phyloP scores from a whole-genome alignment of 306 rosid species.

The Cucumis hystrix region DNA sequence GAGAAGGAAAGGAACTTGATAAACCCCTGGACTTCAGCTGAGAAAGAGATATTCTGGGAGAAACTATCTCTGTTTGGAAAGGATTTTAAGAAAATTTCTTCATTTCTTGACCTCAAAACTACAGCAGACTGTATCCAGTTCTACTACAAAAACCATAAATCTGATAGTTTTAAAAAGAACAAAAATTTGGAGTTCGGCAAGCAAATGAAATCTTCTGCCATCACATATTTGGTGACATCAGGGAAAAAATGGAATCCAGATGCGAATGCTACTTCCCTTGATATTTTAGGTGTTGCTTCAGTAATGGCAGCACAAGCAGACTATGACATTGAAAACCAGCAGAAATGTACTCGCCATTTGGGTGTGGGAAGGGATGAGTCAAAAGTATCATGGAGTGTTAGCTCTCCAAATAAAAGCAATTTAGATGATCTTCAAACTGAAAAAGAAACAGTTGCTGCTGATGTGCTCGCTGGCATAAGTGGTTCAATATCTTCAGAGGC shows the following conservation, averaged over 20 bases:
- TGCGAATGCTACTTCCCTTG: conserved; percentile 57
- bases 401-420: conserved; percentile 27
- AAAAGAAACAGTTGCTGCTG: conserved; percentile 79
- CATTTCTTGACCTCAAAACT: conserved; percentile 77
- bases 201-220: conserved; percentile 39
- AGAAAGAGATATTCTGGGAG: conserved; percentile 52
- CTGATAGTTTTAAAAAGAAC: conserved; percentile 56
- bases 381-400: conserved; percentile 26
- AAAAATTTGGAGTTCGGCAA: conserved; percentile 41
- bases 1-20: conserved; percentile 73
- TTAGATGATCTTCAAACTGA: conserved; percentile 50
- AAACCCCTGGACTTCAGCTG: conserved; percentile 81
- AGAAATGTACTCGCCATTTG: conserved; percentile 25
- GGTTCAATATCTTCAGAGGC: conserved; percentile 81
- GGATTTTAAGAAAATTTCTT: conserved; percentile 71
- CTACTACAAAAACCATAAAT: conserved; percentile 87
- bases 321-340: conserved; percentile 22
- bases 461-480: conserved; percentile 83
- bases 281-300: conserved; percentile 79
- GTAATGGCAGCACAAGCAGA: conserved; percentile 52
- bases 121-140: conserved; percentile 92
- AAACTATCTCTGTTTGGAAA: conserved; percentile 56
- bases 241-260: conserved; percentile 75
- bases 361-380: conserved; percentile 33
- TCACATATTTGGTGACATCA: conserved; percentile 36